These are phyloP conservation scores for Groenewaldozyma auringiensis DNA, from an alignment of 1,139 yeast species.

Conservation along the genomic window DNA sequence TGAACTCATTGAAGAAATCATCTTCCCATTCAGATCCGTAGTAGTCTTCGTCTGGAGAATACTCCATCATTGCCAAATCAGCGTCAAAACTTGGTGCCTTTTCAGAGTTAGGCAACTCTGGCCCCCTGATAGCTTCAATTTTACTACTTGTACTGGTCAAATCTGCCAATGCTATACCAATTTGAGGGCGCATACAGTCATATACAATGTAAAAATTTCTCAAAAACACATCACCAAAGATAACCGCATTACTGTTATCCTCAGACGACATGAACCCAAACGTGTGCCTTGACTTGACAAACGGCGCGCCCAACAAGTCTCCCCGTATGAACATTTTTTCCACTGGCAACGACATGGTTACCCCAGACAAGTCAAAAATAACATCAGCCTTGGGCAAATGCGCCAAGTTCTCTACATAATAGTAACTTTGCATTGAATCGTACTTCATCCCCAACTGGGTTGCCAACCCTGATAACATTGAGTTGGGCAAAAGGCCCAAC, in stretches of 20 bases:
- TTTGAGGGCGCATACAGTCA: slow-evolving; percentile 20
- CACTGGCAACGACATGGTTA: slow-evolving; percentile 13
- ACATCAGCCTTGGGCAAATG: slow-evolving; percentile 12
- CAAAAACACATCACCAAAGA: slow-evolving; percentile 26
- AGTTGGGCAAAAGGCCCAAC: slow-evolving; percentile 20
- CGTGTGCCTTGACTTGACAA: slow-evolving; percentile 14
- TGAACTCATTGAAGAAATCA: not conserved
- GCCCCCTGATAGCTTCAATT: slow-evolving; percentile 15
- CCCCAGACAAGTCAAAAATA: slow-evolving; percentile 19
- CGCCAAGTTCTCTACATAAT: slow-evolving; percentile 9
- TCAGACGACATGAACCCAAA: slow-evolving; percentile 20
- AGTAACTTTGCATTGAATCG: slow-evolving; percentile 9
- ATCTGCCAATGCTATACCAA: slow-evolving; percentile 24
- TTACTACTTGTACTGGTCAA: slow-evolving; percentile 5
- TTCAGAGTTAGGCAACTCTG: slow-evolving; percentile 12
- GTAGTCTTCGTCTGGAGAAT: not conserved
- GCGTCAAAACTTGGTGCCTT: slow-evolving; percentile 8
- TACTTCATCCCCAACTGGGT: slow-evolving; percentile 12
- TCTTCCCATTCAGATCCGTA: not conserved
- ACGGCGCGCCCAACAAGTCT: slow-evolving; percentile 15
- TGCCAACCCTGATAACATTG: slow-evolving; percentile 12
- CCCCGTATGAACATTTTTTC: slow-evolving; percentile 16
- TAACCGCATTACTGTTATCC: slow-evolving; percentile 15
- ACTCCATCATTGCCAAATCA: not conserved
- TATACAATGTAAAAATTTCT: slow-evolving; percentile 24